Conservation (phyloP, 176 grass and related monocot genomes). For the Cenchrus fungigraminus region DNA sequence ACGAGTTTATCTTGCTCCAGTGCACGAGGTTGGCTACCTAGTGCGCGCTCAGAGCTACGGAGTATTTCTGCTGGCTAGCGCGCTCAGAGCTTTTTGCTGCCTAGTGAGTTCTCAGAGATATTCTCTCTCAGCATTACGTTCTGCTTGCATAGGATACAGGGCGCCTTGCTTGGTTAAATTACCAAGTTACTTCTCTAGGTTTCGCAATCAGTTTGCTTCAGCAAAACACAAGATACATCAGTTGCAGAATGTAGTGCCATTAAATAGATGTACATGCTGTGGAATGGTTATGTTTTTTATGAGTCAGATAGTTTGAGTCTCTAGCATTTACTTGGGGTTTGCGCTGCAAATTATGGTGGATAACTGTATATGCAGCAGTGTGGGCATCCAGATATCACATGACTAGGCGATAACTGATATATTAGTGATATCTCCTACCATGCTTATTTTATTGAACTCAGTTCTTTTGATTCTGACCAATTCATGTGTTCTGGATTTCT, state of each 20-base stretch:
- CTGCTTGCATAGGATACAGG: conserved; percentile 1
- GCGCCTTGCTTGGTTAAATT: not conserved
- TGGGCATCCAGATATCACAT: not conserved
- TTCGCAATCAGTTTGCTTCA: not conserved
- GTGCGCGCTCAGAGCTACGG: not conserved
- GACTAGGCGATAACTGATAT: not conserved
- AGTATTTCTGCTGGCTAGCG: not conserved
- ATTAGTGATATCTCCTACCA: conserved; percentile 13
- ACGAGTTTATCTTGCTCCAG: not conserved
- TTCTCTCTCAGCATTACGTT: not conserved
- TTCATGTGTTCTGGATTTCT: not conserved
- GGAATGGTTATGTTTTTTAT: not conserved
- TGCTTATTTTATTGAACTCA: conserved; percentile 15
- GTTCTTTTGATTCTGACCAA: not conserved
- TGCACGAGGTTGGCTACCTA: not conserved
- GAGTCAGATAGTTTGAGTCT: not conserved
- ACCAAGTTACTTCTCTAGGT: not conserved
- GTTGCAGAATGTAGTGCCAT: not conserved
- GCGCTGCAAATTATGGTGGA: conserved; percentile 8
- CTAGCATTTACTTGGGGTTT: not conserved
- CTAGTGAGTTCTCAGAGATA: no score
- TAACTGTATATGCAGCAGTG: not conserved
- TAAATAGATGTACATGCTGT: conserved; percentile 4
- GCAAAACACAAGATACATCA: not conserved
- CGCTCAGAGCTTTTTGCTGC: conserved; percentile 11